phyloP scores from a whole-genome alignment of 345 rosid species.

The Triadica sebifera region DNA sequence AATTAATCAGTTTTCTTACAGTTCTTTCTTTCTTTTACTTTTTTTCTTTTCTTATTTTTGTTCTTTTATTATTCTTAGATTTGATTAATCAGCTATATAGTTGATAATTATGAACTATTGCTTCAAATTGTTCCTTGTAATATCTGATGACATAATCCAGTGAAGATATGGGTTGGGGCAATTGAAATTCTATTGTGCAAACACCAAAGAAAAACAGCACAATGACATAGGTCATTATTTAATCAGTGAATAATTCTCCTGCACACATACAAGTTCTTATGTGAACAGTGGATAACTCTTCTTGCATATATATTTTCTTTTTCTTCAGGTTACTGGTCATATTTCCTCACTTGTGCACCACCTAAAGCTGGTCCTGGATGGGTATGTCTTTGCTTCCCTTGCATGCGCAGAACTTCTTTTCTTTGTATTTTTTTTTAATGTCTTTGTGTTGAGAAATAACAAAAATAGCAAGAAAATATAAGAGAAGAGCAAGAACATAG shows the following conservation, averaged over 20 bases:
- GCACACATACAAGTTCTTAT: background rate
- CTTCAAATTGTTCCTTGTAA: background rate
- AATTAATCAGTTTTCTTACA: conserved; percentile 11
- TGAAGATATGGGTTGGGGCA: background rate
- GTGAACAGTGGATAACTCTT: background rate
- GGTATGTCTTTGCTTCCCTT: conserved; percentile 55
- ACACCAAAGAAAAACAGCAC: background rate
- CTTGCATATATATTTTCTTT: conserved; percentile 18
- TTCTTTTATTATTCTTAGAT: background rate
- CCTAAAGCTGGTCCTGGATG: conserved; percentile 96
- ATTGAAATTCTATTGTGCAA: background rate
- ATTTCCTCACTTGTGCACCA: conserved; percentile 95
- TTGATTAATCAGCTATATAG: background rate
- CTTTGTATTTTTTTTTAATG: background rate
- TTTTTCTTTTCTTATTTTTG: background rate
- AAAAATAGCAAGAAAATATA: too few relatives aligned
- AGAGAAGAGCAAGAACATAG: too few relatives aligned
- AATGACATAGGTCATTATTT: background rate
- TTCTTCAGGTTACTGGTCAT: conserved; percentile 87
- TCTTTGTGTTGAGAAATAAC: too few relatives aligned
- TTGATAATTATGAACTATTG: background rate
- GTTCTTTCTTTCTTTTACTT: background rate
- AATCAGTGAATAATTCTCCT: background rate
- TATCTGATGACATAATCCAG: background rate
- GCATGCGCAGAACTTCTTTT: background rate